phyloP scores from a whole-genome alignment of 176 grass and related monocot species.

The Avena sativa region DNA sequence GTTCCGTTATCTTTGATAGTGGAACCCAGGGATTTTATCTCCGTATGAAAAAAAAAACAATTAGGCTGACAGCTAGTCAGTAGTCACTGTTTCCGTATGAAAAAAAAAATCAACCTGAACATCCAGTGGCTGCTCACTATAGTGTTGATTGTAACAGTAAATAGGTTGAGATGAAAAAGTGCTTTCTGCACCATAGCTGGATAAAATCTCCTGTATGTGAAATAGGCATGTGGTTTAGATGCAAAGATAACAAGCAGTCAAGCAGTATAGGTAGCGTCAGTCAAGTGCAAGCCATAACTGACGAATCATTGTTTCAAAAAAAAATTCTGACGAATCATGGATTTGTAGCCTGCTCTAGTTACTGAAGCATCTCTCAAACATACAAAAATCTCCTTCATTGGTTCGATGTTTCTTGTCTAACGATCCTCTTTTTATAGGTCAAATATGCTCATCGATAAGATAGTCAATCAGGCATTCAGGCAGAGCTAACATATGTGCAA shows the following conservation, averaged over 20 bases:
- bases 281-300: background rate
- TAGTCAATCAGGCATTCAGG: background rate
- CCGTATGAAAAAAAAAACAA: no score
- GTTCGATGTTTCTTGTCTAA: background rate
- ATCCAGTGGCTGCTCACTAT: slow-evolving; percentile 61
- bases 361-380: background rate
- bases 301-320: no score
- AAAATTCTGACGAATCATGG: no score
- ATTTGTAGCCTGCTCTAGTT: background rate
- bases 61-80: no score
- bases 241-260: background rate
- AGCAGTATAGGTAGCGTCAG: background rate
- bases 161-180: slow-evolving; percentile 54
- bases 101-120: slow-evolving; percentile 70
- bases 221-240: background rate
- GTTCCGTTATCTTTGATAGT: no score
- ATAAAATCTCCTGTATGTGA: slow-evolving; percentile 25
- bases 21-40: no score
- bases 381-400: background rate
- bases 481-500: background rate
- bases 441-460: slow-evolving; percentile 22
- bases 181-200: slow-evolving; percentile 26
- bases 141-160: slow-evolving; percentile 63
- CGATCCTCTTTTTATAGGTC: background rate
- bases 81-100: slow-evolving; percentile 46